A percentile compares a stretch with the other conserved stretches of the same genome.
Evolutionary conservation across 2,329 filamentous ascomycete genomes (phyloP).

Genomic region (Parasarocladium wereldwijsianum): DNA sequence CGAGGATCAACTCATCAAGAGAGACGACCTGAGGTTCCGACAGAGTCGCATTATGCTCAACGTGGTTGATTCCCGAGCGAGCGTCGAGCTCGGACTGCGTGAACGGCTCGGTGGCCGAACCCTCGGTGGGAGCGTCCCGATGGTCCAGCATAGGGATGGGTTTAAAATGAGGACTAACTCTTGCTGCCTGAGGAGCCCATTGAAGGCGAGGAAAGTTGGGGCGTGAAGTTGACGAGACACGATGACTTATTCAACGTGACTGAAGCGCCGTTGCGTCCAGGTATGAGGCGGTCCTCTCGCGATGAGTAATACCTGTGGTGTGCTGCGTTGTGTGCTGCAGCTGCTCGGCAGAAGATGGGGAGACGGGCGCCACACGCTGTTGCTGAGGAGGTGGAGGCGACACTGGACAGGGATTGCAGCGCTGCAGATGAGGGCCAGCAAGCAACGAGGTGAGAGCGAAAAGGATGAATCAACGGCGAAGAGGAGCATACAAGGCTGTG

Average conservation of each 20-base stretch:
- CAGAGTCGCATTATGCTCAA: conserved; percentile 12
- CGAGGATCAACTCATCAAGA: conserved; percentile 35
- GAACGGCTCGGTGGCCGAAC: conserved; percentile 39
- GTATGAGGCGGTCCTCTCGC: conserved; percentile 1
- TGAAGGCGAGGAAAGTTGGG: neutral
- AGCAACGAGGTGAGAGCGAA: too few relatives aligned
- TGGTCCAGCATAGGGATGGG: conserved; percentile 29
- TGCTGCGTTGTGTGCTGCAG: conserved; percentile 6
- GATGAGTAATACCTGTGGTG: conserved; percentile 8
- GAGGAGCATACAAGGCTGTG: too few relatives aligned
- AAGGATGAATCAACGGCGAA: too few relatives aligned
- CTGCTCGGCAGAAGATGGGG: too few relatives aligned
- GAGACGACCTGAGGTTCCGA: conserved; percentile 29
- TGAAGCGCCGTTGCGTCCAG: neutral
- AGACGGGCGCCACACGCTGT: too few relatives aligned
- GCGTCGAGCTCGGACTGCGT: conserved; percentile 40
- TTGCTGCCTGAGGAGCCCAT: conserved; percentile 15
- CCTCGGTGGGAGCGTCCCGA: conserved; percentile 22
- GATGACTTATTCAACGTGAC: too few relatives aligned
- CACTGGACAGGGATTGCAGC: too few relatives aligned
- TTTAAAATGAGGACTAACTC: conserved; percentile 5
- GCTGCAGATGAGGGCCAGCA: too few relatives aligned
- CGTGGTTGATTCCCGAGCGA: conserved; percentile 22
- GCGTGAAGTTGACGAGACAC: neutral
- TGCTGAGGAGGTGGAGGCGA: too few relatives aligned